Base-by-base conservation (phyloP, 78 protist genomes). In the Isochrysis galbana region DNA sequence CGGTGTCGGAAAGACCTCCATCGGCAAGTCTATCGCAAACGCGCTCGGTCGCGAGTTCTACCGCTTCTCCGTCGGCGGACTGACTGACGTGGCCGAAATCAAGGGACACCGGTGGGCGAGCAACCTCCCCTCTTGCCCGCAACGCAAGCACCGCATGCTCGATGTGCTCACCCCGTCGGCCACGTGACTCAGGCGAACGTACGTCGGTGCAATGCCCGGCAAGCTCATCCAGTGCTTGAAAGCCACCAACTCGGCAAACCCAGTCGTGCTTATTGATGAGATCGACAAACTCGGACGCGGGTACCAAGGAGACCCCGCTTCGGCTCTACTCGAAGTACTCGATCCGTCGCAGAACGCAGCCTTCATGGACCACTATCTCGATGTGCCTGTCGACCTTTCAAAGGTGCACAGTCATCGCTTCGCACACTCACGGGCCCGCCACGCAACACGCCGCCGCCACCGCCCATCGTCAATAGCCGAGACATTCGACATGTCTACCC, bases 91-190 rank as follows among this genome's bases (percentile, higher is more conserved):
- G 21, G 93, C 97, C 0, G 99, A 98, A 93, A 96, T 98, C 94
- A 98, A 98, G 94, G 99, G 99, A 19, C 99, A 97, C 95, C 95
- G 98, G 34, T n/a, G n/a, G n/a, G n/a, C n/a, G n/a, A n/a, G n/a
- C n/a, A n/a, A n/a, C n/a, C n/a, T n/a, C n/a, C n/a, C n/a, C n/a
- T n/a, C n/a, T n/a, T 90, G 25, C 25, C 25, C 72, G 36, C 25
- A 67, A 67, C 72, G 22, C 72, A 29, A n/a, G n/a, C n/a, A n/a
- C n/a, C n/a, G n/a, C n/a, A n/a, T n/a, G n/a, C n/a, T n/a, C n/a
- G n/a, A n/a, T n/a, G n/a, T n/a, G n/a, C n/a, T n/a, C n/a, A n/a
- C 22, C 67, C 91, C 87, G 96, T 39, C n/a, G n/a, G n/a, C n/a
- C n/a, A n/a, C n/a, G n/a, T n/a, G n/a, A n/a, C n/a, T n/a, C n/a